Base-by-base conservation (phyloP, 208 protist species). In the Trypanosomatidae sp. region DNA sequence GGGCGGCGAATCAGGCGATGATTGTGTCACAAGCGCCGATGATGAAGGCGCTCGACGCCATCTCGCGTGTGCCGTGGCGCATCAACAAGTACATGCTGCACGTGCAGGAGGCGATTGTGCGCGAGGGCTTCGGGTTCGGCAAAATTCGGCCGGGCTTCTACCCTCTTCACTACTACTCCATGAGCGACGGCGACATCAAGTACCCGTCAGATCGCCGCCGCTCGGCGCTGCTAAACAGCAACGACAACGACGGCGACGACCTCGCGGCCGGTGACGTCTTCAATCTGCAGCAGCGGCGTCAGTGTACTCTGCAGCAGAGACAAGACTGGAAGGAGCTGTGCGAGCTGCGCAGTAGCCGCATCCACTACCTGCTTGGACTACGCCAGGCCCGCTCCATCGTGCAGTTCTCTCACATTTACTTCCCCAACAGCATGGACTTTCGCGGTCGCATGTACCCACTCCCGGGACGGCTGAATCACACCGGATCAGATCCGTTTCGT, bases 361-460 rank as follows among this genome's bases (percentile, higher is more conserved):
- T 93, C 62, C 91, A 96, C 80, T 95, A 96, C 79, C 80, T 97
- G 33, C 91, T 95, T 59, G 91, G 91, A 0, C 82, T 97, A 60
- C 93, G 93, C n/a, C 91, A 95, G 79, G 93, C 91, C 12, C 90
- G 93, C 22, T 94, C 91, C 22, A 84, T 97, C 44, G 85, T 95
- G 3, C 86, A 96, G 74, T 95, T 96, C 74, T 95, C 90, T 44
- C 91, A 97, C 73, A 83, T 99, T 70, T 99, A 99, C 85, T 99
- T 99, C 73, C 98, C 99, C 19, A 98, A 99, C 82, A 99, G 98
- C 81, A 85, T 99, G 77, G 99, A 99, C 81, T 99, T 99, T 72
- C 90, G 99, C 52, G 99, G 99, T 22, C 96, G 99, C 67, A 98
- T 98, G 74, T 99, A 99, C 85, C 97, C 98, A 4, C 93, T 99